Conservation (phyloP, 2,329 filamentous ascomycete species). For the Aspergillus brasiliensis region DNA sequence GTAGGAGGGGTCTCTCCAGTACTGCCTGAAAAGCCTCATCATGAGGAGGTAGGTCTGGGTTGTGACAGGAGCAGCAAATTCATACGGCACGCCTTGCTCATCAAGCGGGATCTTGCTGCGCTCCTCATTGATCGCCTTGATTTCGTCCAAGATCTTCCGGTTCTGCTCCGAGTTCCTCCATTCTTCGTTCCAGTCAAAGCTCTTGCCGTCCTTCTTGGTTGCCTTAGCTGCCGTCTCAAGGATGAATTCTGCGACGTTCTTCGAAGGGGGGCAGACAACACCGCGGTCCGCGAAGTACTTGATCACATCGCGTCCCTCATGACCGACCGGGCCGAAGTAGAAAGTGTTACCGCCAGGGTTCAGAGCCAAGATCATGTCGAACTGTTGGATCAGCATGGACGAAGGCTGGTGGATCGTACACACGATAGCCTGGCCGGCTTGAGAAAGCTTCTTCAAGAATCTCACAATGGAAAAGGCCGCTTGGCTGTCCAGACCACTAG, state of each 20-base stretch:
- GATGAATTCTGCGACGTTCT: slow-evolving; percentile 68
- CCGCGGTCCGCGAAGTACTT: slow-evolving; percentile 70
- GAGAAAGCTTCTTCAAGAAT: slow-evolving; percentile 68
- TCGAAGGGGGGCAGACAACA: slow-evolving; percentile 65
- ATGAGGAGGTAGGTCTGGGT: slow-evolving; percentile 68
- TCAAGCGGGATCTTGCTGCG: slow-evolving; percentile 54
- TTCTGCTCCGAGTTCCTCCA: slow-evolving; percentile 69
- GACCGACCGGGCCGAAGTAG: slow-evolving; percentile 72
- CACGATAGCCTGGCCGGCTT: slow-evolving; percentile 69
- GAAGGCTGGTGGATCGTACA: slow-evolving; percentile 76
- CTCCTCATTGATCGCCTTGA: slow-evolving; percentile 63
- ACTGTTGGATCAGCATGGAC: slow-evolving; percentile 69
- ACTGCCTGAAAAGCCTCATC: slow-evolving; percentile 69
- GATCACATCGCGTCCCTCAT: slow-evolving; percentile 65
- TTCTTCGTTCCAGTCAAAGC: slow-evolving; percentile 73
- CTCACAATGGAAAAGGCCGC: slow-evolving; percentile 68
- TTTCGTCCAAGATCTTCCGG: slow-evolving; percentile 62
- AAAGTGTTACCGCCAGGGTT: slow-evolving; percentile 70
- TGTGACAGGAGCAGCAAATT: slow-evolving; percentile 67
- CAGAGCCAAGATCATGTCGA: slow-evolving; percentile 71
- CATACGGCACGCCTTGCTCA: slow-evolving; percentile 46
- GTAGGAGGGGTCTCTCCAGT: slow-evolving; percentile 77
- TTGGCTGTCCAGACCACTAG: slow-evolving; percentile 69
- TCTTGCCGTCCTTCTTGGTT: slow-evolving; percentile 56
- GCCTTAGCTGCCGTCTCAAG: slow-evolving; percentile 66